A percentile compares a stretch with the other conserved stretches of the same genome.
Evolutionary conservation across 257 asterid species (phyloP).

Genomic region (Solanum neorickii): DNA sequence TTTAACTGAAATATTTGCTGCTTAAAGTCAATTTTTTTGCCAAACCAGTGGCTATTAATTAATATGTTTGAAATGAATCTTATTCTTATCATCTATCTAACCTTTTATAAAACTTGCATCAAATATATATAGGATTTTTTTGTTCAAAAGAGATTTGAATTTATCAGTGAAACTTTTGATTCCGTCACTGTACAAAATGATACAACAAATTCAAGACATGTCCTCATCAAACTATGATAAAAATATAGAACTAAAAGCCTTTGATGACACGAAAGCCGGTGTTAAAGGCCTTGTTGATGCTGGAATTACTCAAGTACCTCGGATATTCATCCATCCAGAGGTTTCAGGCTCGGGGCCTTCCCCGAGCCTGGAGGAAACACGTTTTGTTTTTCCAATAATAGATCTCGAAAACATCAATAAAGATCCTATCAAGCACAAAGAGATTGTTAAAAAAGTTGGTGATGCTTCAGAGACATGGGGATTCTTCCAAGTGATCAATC

Average conservation of each 20-base stretch:
- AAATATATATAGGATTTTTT: no score
- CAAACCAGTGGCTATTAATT: background rate
- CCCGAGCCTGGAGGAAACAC: background rate
- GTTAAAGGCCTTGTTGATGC: constrained; percentile 59
- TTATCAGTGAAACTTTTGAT: no score
- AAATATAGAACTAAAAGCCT: constrained; percentile 25
- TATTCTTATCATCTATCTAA: background rate
- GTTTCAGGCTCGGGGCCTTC: background rate
- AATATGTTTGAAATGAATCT: background rate
- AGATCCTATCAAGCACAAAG: constrained; percentile 8
- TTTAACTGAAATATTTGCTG: background rate
- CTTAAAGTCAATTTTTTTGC: background rate
- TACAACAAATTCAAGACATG: background rate
- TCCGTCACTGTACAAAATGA: background rate
- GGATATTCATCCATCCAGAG: constrained; percentile 28
- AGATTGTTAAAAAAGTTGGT: constrained; percentile 21
- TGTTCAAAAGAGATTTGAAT: background rate
- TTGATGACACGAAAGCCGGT: constrained; percentile 53
- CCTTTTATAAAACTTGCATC: background rate
- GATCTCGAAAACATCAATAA: constrained; percentile 25
- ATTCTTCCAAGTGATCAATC: constrained; percentile 57
- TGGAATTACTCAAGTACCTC: constrained; percentile 30
- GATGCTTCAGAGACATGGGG: constrained; percentile 44
- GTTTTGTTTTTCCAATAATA: constrained; percentile 35
- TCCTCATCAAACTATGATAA: constrained; percentile 15